Evolutionary conservation across 2,329 filamentous ascomycete genomes (phyloP), one percentile per base, ranked within the genome.

Genomic region (Claviceps sp.): DNA sequence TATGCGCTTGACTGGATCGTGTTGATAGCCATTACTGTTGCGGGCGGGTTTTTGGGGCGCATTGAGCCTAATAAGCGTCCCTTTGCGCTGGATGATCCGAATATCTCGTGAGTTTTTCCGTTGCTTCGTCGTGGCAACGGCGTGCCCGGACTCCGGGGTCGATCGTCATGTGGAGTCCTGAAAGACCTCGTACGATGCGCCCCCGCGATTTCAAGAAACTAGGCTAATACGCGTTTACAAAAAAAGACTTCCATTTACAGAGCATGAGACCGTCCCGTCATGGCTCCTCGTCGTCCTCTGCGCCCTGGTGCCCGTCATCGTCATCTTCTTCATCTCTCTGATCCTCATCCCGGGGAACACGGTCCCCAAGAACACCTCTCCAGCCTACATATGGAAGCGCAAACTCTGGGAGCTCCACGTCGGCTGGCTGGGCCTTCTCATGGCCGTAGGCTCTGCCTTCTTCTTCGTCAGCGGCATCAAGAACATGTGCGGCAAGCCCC

Each of bases 401-500:
- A 95, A 93, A 69, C 66, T 95, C 1, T 96, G 91, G 89, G 90
- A 96, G 66, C 82, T 87, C 65, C 88, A 96, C 63, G 82, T 81
- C 2, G 89, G 87, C 54, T 88, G 85, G 81, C 80, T 95, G 61
- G 90, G 90, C 0, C 75, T 95, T 2, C 86, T 75, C 1, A 72
- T 95, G 18, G 81, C 86, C 2, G 72, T 88, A 9, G 81, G 83
- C 2, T 74, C 79, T 2, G 78, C 85, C 4, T 94, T 86, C 72
- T 81, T 93, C 67, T 81, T 94, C 60, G 91, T 89, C 1, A 82
- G 88, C 60, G 86, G 85, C 49, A 81, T 95, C 75, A 96, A 96
- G 76, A 88, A 84, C 61, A 70, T 82, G 47, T 82, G 80, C 55
- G 81, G 81, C 57, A 78, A 82, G 57, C 81, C 81, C 34, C 80